Base-by-base conservation (phyloP, 139 green algal species). In the Edaphochlamys debaryana region DNA sequence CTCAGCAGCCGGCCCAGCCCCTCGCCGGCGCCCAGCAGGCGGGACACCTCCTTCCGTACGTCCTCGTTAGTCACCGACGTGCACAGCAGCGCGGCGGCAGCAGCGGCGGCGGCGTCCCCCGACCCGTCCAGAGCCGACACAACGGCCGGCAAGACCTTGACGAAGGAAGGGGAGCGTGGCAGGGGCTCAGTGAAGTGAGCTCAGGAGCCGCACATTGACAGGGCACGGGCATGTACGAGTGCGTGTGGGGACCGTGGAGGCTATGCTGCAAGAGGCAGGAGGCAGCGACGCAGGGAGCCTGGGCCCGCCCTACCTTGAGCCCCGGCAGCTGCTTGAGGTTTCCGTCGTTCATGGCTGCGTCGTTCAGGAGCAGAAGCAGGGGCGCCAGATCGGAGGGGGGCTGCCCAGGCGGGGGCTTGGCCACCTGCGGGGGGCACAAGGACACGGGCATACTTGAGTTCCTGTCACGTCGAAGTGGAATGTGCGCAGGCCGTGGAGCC, bases 291-390 rank as follows among this genome's bases (percentile, higher is more conserved):
- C n/a, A n/a, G n/a, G n/a, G n/a, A n/a, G n/a, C n/a, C n/a, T n/a
- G n/a, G n/a, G n/a, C n/a, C n/a, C n/a, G n/a, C 69, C 80, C 20
- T 13, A 54, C 45, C 23, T 67, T 72, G 29, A 82, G 38, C 38
- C 41, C 45, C 4, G 82, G 67, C 64, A 91, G 81, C 72, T 79
- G 79, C 64, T 79, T 68, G 27, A 88, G 72, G 82, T 93, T 93
- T 79, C 73, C 82, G 56, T 93, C 87, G 69, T 89, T 93, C 48
- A 75, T 79, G 56, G 74, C 85, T 27, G 87, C 85, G 42, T 75
- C 80, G 45, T 87, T 85, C 15, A 93, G 82, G 9, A 87, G 52
- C 29, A 45, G 22, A 25, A 91, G 76, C 42, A 71, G 23, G 19
- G 71, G 2, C 27, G 42, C 63, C 40, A 76, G 71, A 13, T 50